These are phyloP conservation scores for Mortierella sp. DNA, from an alignment of 371 early-diverging fungal genomes.

Conservation along the genomic window DNA sequence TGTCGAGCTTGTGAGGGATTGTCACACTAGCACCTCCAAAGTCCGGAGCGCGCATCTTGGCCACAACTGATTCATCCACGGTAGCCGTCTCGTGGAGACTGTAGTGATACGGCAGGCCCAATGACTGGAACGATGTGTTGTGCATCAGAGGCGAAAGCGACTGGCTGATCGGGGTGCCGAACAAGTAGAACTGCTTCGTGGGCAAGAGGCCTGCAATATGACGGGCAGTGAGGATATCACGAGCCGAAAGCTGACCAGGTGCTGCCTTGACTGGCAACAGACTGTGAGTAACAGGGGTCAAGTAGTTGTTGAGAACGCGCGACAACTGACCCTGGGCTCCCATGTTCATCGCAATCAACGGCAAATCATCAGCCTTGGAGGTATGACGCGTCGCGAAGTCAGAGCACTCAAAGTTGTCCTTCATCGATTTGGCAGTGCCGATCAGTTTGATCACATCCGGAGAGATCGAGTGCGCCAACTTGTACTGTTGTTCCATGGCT, in stretches of 20 bases:
- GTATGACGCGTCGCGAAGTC: conserved; percentile 61
- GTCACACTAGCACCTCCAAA: conserved; percentile 97
- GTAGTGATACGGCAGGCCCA: conserved; percentile 89
- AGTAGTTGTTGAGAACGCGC: conserved; percentile 82
- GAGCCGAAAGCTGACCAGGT: conserved; percentile 93
- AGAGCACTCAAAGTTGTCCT: conserved; percentile 84
- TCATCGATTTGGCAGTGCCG: conserved; percentile 76
- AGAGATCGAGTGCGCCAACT: conserved; percentile 55
- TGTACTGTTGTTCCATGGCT: conserved; percentile 68
- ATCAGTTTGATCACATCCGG: conserved; percentile 94
- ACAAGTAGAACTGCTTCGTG: conserved; percentile 79
- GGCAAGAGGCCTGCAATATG: conserved; percentile 74
- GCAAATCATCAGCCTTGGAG: conserved; percentile 58
- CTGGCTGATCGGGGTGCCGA: conserved; percentile 91
- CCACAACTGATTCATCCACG: conserved; percentile 64
- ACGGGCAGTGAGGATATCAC: conserved; percentile 81
- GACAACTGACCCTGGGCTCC: conserved; percentile 88
- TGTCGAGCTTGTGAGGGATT: conserved; percentile 91
- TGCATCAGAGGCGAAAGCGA: conserved; percentile 94
- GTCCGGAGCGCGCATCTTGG: conserved; percentile 63
- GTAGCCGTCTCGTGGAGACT: conserved; percentile 77
- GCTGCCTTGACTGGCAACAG: conserved; percentile 85
- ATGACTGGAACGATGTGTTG: conserved; percentile 86
- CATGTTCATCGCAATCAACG: conserved; percentile 96
- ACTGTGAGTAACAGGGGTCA: conserved; percentile 95